Evolutionary conservation across 306 rosid species (phyloP).

Genomic region (Corylus americana): DNA sequence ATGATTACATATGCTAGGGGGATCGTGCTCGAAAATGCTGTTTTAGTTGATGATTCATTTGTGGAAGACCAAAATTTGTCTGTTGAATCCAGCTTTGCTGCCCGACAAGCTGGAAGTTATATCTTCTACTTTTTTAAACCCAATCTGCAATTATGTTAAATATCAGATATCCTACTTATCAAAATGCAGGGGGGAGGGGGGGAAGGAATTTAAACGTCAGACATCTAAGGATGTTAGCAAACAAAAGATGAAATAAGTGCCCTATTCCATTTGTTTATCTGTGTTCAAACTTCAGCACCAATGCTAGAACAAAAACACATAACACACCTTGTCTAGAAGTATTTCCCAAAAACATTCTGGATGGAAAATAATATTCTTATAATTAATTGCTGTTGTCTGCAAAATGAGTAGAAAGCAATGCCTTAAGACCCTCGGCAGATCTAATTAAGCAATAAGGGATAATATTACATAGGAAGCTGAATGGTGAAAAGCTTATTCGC

Average conservation of each 20-base stretch:
- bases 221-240: slow-evolving; percentile 6
- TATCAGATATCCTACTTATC: background rate
- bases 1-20: background rate
- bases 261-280: background rate
- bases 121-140: slow-evolving; percentile 72
- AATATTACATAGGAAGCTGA: background rate
- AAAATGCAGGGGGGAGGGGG: background rate
- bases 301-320: background rate
- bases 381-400: slow-evolving; percentile 61
- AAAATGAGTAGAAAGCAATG: slow-evolving; percentile 5
- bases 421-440: background rate
- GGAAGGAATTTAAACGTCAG: background rate
- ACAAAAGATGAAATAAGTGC: background rate
- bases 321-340: slow-evolving; percentile 80
- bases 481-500: background rate
- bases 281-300: slow-evolving; percentile 6
- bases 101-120: slow-evolving; percentile 52
- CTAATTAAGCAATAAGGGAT: background rate
- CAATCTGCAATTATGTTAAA: slow-evolving; percentile 53
- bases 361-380: slow-evolving; percentile 40
- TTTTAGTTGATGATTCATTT: slow-evolving; percentile 41
- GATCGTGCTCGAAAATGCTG: background rate
- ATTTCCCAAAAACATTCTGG: slow-evolving; percentile 71
- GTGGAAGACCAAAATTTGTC: slow-evolving; percentile 75
- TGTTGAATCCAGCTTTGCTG: slow-evolving; percentile 76